Base-by-base conservation (phyloP, 2,329 filamentous ascomycete species). In the Diaporthe sp. region DNA sequence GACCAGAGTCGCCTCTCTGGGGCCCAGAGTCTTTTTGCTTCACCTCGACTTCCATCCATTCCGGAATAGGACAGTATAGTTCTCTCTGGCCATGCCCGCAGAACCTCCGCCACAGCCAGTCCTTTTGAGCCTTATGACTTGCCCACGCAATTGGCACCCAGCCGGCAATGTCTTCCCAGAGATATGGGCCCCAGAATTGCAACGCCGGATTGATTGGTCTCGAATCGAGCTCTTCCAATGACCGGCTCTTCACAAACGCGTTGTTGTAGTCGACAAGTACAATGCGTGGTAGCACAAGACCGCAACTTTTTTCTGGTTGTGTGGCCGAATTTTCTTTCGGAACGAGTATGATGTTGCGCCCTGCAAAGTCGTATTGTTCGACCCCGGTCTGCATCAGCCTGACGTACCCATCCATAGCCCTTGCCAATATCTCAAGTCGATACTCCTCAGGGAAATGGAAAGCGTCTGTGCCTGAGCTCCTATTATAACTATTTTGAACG, bases 401-500 rank as follows among this genome's bases (percentile, higher is more conserved):
- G 6, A 59, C 39, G 9, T 59, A 59, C 9, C 28, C 42, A 25
- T 72, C 68, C 28, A 72, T 72, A 25, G 42, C 55, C 19, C 68
- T 55, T 8, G 68, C 55, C 2, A 59, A 22, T 13, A 72, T 39
- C 55, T 59, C 39, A 7, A 59, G 55, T 17, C 68, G 34, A 6
- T 39, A 72, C 19, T 49, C 37, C 12, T 59, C 39, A 13, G 55
- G 68, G 4, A 37, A 28, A 12, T 49, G 53, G 15, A 49, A 58
- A 10, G 68, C 44, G 22, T 71, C 53, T n/a, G n/a, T 71, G 9
- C 3, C n/a, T 7, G 17, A 8, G 31, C 17, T 15, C 2, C 19
- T 3, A 7, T 3, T 19, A 12, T 42, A 8, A 12, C 31, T 25
- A 10, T 71, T 71, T 25, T 19, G 39, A 49, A 2, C 17, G 0